Conservation (phyloP, 164 flowering plant genomes). For the Sedum album region DNA sequence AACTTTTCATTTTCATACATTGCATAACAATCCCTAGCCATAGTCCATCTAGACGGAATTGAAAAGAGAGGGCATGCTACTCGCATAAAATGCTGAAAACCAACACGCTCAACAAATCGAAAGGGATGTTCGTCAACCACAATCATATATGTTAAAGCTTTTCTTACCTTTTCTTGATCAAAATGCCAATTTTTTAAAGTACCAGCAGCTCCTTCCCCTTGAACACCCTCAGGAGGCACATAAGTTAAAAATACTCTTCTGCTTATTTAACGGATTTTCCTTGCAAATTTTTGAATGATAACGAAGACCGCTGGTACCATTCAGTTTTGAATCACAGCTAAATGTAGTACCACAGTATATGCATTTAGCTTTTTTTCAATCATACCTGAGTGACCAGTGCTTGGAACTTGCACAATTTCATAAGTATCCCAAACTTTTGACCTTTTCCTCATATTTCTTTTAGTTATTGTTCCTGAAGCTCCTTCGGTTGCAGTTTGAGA, state of each 20-base stretch:
- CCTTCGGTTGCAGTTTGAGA: no score
- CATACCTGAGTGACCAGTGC: no score
- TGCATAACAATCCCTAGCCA: neutral
- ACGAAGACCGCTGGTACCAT: neutral
- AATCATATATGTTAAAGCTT: neutral
- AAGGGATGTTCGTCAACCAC: conserved; percentile 1
- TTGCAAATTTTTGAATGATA: neutral
- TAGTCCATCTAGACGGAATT: neutral
- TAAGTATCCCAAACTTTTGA: no score
- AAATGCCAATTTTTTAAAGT: neutral
- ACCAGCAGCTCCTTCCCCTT: neutral
- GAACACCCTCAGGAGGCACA: neutral
- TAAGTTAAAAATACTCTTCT: neutral
- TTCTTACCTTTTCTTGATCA: neutral
- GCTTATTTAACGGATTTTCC: neutral
- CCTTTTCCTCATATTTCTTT: no score
- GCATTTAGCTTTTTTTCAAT: no score
- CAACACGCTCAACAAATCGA: conserved; percentile 5
- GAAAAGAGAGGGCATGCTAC: neutral
- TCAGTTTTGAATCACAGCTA: neutral
- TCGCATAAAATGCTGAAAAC: neutral
- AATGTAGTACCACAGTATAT: no score
- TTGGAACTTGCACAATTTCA: no score
- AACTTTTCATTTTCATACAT: neutral
- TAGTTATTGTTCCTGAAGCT: no score